These are phyloP conservation scores for Eucalyptus sideroxylon DNA, from an alignment of 345 rosid genomes.

Conservation along the genomic window DNA sequence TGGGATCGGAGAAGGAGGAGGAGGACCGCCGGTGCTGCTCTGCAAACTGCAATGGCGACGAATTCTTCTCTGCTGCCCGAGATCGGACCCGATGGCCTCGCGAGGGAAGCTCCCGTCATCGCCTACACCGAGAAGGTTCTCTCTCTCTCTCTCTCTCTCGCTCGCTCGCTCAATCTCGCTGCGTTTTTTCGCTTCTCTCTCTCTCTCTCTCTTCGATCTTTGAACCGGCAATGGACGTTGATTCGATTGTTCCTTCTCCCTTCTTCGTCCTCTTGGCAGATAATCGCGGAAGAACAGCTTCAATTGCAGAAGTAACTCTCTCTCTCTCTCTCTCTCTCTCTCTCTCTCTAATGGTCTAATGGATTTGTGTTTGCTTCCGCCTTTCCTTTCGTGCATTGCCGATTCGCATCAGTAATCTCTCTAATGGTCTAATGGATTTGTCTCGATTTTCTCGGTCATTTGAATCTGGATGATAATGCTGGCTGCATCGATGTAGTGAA, in stretches of 20 bases:
- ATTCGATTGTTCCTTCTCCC: background rate
- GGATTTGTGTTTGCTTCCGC: background rate
- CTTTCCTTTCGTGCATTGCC: background rate
- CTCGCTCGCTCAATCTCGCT: background rate
- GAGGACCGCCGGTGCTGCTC: background rate
- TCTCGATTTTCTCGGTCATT: background rate
- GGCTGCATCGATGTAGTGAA: background rate
- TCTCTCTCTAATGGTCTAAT: background rate
- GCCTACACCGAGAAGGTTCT: constrained; percentile 84
- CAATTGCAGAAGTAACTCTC: constrained; percentile 55
- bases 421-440: background rate
- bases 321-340: background rate
- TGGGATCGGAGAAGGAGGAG: background rate
- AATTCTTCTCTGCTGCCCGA: constrained; percentile 56
- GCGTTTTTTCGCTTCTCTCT: background rate
- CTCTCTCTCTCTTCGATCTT: background rate
- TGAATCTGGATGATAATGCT: background rate
- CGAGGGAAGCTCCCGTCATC: constrained; percentile 74
- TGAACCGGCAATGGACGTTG: background rate
- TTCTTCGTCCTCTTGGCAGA: constrained; percentile 16
- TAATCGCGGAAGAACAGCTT: constrained; percentile 77
- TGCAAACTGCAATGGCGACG: background rate
- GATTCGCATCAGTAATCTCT: background rate
- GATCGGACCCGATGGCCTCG: constrained; percentile 89
- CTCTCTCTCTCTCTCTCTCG: background rate